phyloP scores from a whole-genome alignment of 129 eudicot genomes.

The Centella asiatica region DNA sequence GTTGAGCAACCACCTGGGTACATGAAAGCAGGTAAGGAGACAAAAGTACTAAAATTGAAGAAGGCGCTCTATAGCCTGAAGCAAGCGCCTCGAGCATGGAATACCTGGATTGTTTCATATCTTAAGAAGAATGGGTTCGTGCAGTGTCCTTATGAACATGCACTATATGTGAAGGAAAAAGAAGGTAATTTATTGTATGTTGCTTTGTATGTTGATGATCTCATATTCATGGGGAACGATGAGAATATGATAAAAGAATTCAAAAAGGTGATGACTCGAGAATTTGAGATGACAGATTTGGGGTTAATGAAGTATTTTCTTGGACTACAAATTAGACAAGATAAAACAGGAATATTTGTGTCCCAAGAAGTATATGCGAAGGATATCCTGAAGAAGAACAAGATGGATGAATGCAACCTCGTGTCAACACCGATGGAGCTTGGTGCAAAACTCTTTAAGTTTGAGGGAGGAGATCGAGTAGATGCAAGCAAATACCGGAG shows the following conservation, averaged over 20 bases:
- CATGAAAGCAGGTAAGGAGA: no score
- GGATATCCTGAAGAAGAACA: not conserved
- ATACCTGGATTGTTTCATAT: no score
- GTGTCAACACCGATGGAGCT: constrained; percentile 3
- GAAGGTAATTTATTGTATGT: constrained; percentile 5
- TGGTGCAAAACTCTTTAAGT: no score
- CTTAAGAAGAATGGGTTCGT: constrained; percentile 1
- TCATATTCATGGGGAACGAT: no score
- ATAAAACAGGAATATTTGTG: not conserved
- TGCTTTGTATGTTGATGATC: constrained; percentile 11
- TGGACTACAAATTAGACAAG: no score
- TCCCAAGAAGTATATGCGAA: not conserved
- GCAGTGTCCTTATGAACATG: constrained; percentile 2
- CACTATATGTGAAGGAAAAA: not conserved
- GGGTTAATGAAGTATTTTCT: not conserved
- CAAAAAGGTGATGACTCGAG: not conserved
- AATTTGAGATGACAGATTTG: no score
- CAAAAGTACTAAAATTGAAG: no score
- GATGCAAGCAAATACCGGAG: no score
- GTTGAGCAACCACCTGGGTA: no score
- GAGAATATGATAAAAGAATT: constrained; percentile 1
- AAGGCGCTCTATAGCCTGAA: no score
- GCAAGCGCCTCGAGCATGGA: no score
- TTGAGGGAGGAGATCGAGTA: no score
- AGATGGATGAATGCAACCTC: not conserved